Evolutionary conservation across 805 yeast species (phyloP).

Genomic region (Cyberlindnera petersonii): DNA sequence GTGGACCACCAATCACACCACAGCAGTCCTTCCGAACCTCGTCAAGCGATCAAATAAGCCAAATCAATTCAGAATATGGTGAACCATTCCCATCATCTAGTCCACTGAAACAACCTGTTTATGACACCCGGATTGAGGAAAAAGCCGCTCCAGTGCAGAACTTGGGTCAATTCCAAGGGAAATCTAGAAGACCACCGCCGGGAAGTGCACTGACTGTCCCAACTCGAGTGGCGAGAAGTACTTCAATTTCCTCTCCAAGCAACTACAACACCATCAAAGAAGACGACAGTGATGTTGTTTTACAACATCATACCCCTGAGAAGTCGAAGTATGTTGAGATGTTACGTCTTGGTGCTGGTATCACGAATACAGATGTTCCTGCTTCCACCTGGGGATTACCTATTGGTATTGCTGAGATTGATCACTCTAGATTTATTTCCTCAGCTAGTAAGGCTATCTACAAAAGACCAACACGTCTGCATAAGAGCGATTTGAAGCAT

Average conservation of each 20-base stretch:
- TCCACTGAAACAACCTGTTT: slow-evolving; percentile 15
- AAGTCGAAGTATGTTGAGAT: slow-evolving; percentile 46
- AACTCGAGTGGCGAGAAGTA: slow-evolving; percentile 34
- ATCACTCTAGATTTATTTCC: slow-evolving; percentile 24
- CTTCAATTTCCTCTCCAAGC: slow-evolving; percentile 28
- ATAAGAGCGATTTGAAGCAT: slow-evolving; percentile 49
- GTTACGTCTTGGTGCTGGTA: slow-evolving; percentile 42
- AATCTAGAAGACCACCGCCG: slow-evolving; percentile 37
- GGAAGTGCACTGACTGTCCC: slow-evolving; percentile 30
- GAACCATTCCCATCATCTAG: slow-evolving; percentile 5
- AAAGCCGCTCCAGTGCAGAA: slow-evolving; percentile 32
- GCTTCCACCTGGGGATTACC: slow-evolving; percentile 50
- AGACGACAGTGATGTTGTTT: slow-evolving; percentile 6
- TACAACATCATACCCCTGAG: slow-evolving; percentile 40
- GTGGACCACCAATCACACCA: slow-evolving; percentile 6
- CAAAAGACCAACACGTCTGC: slow-evolving; percentile 16
- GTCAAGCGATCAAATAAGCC: slow-evolving; percentile 8
- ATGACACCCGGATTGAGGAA: slow-evolving; percentile 37
- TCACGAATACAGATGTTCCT: slow-evolving; percentile 44
- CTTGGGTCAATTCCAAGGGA: slow-evolving; percentile 14
- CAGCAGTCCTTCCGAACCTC: slow-evolving; percentile 1
- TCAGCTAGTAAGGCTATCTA: slow-evolving; percentile 14
- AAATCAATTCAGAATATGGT: slow-evolving; percentile 3
- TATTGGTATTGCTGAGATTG: slow-evolving; percentile 49
- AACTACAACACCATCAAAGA: slow-evolving; percentile 20